Base-by-base conservation (phyloP, 1,284 basidiomycete species). In the Heterobasidion annosum region DNA sequence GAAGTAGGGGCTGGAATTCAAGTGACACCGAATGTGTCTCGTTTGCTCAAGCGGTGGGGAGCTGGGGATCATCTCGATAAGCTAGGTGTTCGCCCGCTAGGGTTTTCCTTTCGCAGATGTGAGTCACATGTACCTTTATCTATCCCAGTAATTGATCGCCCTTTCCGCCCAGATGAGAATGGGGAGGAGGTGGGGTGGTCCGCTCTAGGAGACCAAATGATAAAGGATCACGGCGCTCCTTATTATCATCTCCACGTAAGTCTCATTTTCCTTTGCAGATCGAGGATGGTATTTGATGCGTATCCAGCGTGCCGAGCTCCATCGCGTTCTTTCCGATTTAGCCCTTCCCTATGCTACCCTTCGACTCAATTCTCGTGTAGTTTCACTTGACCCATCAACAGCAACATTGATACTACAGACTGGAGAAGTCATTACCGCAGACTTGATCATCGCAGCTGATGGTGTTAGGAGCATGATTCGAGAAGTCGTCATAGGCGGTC, bases 1-100 rank as follows among this genome's bases (percentile, higher is more conserved):
- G 74, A 77, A 56, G 72, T 78, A 16, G 77, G 77, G 48, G 77
- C 77, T 0, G 77, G 77, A 33, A 79, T 79, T 61, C 76, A 78
- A 60, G 70, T 78, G 46, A 70, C 74, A 0, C 76, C 76, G 5
- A 78, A 78, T 63, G 63, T 73, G 25, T 67, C 66, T 42, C 67
- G 73, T 12, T 65, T 75, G 1, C 63, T 76, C 18, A 57, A 62
- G 7, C 64, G 71, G 15, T 77, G 75, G 74, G 75, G 75, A 0
- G 65, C 74, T 13, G 70, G 67, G 5, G 56, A 65, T 19, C 61
- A 60, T 2, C 65, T 76, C 33, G 65, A 65, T 18, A 59, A 64
- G 18, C 62, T 66, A 40, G 73, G 67, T 8, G 74, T 78, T 6
- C 37, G 37, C 12, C 37, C 37, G 37, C 37, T 40, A 40, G 37